Evolutionary conservation across 768 basidiomycete genomes (phyloP), one percentile per base, ranked within the genome.

Genomic region (Tylopilus balloui): DNA sequence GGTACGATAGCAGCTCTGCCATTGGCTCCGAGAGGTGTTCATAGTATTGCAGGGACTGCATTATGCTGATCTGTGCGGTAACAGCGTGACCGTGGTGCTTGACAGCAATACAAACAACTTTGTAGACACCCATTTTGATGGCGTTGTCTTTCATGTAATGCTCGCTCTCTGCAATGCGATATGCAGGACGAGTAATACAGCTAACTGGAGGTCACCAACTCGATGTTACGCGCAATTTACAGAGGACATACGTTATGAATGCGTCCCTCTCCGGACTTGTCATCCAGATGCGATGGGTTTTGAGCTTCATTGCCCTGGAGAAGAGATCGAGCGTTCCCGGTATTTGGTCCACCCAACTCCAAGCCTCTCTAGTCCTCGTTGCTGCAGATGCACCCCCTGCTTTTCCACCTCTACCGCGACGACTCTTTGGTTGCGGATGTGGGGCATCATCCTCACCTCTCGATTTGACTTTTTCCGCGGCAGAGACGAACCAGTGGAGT

Each of bases 1-100:
- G 78, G 42, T 84, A 72, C 27, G 82, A 76, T 21, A 98, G 75
- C 40, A 88, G 83, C 56, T 97, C 95, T 0, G 96, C 95, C 83
- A 97, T 88, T 2, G 88, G 85, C 60, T 98, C 95, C 0, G 90
- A 82, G 19, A 96, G 79, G 62, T 98, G 95, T 57, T 99, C 96
- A 56, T 84, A 91, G 67, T 94, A 95, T 52, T 94, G 92, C 13
- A 99, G 73, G 40, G 80, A 83, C 63, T 96, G 93, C 69, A 95
- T 88, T 68, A 99, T 89, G 52, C 78, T 80, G 52, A 88, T 94
- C 62, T 95, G 92, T 0, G 90, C 89, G 19, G 84, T 83, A 53
- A 88, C 79, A 1, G 79, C 75, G 56, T 97, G 94, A 4, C 79
- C 82, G 54, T 97, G 93, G 57, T 87, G 81, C 64, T 97, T 98